Base-by-base conservation (phyloP, 305 asterid genomes). In the Striga hermonthica region DNA sequence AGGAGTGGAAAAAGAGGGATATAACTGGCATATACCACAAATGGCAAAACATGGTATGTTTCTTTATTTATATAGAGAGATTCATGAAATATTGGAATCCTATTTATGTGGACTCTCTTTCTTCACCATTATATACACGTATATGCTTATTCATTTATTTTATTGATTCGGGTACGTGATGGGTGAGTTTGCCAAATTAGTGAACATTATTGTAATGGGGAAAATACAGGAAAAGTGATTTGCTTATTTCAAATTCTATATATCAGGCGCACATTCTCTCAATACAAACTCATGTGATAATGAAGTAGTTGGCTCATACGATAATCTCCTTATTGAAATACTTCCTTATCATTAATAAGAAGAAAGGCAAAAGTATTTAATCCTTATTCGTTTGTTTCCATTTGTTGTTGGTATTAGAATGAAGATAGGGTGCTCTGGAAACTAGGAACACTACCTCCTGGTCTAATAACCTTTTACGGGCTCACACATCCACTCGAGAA, bases 391-490 rank as follows among this genome's bases (percentile, higher is more conserved):
- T 40, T 63, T 52, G n/a, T 66, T 64, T 63, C 35, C 54, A n/a
- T 72, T 45, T 69, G 68, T 4, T 77, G 55, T 31, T 74, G 67
- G 70, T 70, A 8, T 71, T 68, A 92, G 98, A 90, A 93, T 44
- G 98, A 90, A 79, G 98, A 90, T 59, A 80, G 98, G 85, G 90
- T 84, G 59, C 88, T 93, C 6, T 93, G 98, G 97, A 93, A 90
- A 83, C 98, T 93, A 56, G 98, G 98, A 54, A 93, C 98, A 9
- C 81, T 93, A 68, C 98, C 98, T 62, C 98, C 98, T 28, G 98
- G 98, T 38, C 72, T 93, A 79, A 90, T 93, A 50, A 93, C 98
- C 59, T 93, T 93, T 73, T 93, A 93, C 3, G 96, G 98, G 72
- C 92, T 93, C 5, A 93, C 97, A 2, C 94, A 88, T 74, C 95